Evolutionary conservation across 805 yeast genomes (phyloP).

Genomic region (Lachancea sp.): DNA sequence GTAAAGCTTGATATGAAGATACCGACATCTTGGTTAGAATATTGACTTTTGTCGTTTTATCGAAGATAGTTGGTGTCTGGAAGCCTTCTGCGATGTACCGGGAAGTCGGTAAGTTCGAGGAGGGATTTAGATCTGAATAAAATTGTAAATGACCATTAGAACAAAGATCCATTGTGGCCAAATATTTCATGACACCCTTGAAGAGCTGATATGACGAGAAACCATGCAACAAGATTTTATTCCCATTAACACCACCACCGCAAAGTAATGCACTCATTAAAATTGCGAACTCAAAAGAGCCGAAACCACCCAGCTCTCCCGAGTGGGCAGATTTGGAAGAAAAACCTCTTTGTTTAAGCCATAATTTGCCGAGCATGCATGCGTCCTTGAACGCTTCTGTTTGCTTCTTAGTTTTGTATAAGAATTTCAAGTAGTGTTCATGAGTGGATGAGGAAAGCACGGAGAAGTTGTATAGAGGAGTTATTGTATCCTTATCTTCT

Average conservation of each 20-base stretch:
- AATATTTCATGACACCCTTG: conserved; percentile 75
- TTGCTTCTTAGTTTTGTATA: conserved; percentile 68
- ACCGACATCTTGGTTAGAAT: conserved; percentile 74
- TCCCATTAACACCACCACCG: conserved; percentile 76
- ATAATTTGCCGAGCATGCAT: conserved; percentile 73
- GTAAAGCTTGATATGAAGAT: conserved; percentile 56
- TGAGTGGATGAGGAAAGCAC: conserved; percentile 62
- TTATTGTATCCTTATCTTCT: conserved; percentile 49
- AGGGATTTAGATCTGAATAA: conserved; percentile 36
- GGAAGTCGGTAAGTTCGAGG: conserved; percentile 27
- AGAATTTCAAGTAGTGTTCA: conserved; percentile 63
- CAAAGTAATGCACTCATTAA: conserved; percentile 73
- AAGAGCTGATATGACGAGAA: conserved; percentile 90
- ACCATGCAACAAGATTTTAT: conserved; percentile 73
- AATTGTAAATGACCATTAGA: conserved; percentile 61
- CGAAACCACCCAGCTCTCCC: conserved; percentile 62
- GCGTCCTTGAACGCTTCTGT: conserved; percentile 86
- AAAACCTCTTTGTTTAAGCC: conserved; percentile 87
- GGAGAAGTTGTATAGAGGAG: conserved; percentile 83
- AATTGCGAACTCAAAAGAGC: conserved; percentile 82
- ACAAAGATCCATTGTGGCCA: conserved; percentile 73
- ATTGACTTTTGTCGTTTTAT: conserved; percentile 69
- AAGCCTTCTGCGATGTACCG: conserved; percentile 50
- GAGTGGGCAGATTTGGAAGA: conserved; percentile 54
- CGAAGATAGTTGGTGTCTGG: conserved; percentile 68